These are phyloP conservation scores for Rheum nobile DNA, from an alignment of 148 eudicot species.

Conservation along the genomic window DNA sequence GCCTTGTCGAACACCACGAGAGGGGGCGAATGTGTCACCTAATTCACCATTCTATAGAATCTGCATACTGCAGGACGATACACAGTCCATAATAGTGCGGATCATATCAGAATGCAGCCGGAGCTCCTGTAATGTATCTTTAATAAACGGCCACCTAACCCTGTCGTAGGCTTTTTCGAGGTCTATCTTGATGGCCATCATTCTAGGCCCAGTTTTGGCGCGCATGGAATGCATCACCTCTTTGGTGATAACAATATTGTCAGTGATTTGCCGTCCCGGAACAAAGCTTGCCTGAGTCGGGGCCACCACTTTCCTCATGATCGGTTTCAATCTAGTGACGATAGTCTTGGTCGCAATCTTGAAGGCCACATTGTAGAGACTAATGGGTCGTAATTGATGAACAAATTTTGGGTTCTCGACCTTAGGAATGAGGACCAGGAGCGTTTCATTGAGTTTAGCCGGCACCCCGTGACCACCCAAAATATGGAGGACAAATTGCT, in stretches of 20 bases:
- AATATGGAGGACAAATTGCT: neutral
- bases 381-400: too few relatives aligned
- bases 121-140: neutral
- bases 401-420: too few relatives aligned
- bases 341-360: neutral
- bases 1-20: neutral
- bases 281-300: neutral
- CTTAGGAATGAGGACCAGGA: too few relatives aligned
- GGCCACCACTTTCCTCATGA: neutral
- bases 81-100: neutral
- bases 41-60: neutral
- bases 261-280: neutral
- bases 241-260: neutral
- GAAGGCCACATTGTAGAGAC: too few relatives aligned
- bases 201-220: fast-evolving
- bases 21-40: neutral
- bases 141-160: neutral
- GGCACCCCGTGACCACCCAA: too few relatives aligned
- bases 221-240: neutral
- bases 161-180: neutral
- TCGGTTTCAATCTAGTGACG: neutral
- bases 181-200: neutral
- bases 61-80: neutral
- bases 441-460: too few relatives aligned
- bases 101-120: neutral